phyloP scores from a whole-genome alignment of 805 yeast genomes.

The Wickerhamiella sorbophila region DNA sequence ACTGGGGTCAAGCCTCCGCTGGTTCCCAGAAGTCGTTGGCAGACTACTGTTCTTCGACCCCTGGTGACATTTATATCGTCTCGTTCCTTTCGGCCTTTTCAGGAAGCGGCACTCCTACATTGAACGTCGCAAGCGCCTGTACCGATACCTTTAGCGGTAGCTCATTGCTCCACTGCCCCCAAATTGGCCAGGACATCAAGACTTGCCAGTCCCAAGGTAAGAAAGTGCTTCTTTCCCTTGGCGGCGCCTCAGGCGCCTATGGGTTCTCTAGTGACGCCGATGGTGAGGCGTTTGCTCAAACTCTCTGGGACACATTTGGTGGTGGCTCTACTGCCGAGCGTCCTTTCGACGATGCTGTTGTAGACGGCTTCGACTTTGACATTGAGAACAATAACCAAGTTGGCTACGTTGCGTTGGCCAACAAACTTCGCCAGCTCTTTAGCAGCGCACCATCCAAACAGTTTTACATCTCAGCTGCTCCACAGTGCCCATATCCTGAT shows the following conservation, averaged over 20 bases:
- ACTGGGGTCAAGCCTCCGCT: constrained; percentile 85
- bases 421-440: constrained; percentile 31
- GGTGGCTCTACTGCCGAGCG: constrained; percentile 30
- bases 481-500: constrained; percentile 86
- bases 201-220: constrained; percentile 71
- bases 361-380: constrained; percentile 79
- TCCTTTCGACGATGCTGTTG: constrained; percentile 57
- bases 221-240: constrained; percentile 60
- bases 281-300: constrained; percentile 44
- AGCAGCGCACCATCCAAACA: constrained; percentile 37
- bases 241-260: constrained; percentile 52
- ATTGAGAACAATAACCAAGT: constrained; percentile 41
- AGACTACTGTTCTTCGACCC: constrained; percentile 50
- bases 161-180: constrained; percentile 32
- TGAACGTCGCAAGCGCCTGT: constrained; percentile 48
- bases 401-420: constrained; percentile 57
- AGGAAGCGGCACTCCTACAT: constrained; percentile 21
- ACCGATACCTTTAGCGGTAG: constrained; percentile 25
- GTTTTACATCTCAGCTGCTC: constrained; percentile 77
- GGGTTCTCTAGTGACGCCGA: constrained; percentile 37
- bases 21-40: constrained; percentile 37
- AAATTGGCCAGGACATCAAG: constrained; percentile 46
- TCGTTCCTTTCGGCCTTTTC: constrained; percentile 61
- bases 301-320: constrained; percentile 41
- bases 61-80: constrained; percentile 47